Conservation (phyloP, 352 stramenopile genomes). For the Phytophthora constricta region DNA sequence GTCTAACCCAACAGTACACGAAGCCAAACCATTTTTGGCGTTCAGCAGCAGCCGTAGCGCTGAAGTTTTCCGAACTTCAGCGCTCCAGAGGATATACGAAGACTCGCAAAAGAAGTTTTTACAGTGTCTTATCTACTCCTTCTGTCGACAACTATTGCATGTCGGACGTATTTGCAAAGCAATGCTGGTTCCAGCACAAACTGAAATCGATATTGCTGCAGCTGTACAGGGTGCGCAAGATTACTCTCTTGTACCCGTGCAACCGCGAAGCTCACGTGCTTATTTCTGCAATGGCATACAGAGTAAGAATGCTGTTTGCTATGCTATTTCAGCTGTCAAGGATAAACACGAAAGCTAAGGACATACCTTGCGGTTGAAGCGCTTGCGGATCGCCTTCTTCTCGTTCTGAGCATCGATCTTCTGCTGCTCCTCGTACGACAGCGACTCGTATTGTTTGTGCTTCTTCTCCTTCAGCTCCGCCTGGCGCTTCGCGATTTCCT, state of each 20-base stretch:
- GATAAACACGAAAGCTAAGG: not conserved
- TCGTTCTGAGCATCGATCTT: slow-evolving; percentile 76
- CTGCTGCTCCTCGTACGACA: slow-evolving; percentile 86
- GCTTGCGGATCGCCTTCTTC: slow-evolving; percentile 77
- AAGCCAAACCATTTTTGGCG: too few relatives aligned
- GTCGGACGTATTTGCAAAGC: not conserved
- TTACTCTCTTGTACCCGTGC: not conserved
- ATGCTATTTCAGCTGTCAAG: not conserved
- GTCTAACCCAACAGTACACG: too few relatives aligned
- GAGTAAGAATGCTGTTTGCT: too few relatives aligned
- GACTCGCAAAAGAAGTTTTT: not conserved
- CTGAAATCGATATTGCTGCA: not conserved
- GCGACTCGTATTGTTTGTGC: slow-evolving; percentile 73
- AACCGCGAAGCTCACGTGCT: not conserved
- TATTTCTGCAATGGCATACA: slow-evolving; percentile 28
- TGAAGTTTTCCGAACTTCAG: too few relatives aligned
- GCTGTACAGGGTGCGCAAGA: not conserved
- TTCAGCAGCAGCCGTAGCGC: too few relatives aligned
- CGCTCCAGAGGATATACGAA: too few relatives aligned
- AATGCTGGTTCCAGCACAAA: not conserved
- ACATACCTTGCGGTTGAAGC: slow-evolving; percentile 63
- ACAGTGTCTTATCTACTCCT: not conserved
- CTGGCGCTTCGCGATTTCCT: slow-evolving; percentile 60
- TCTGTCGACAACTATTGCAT: not conserved
- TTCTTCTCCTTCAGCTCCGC: slow-evolving; percentile 80